Evolutionary conservation across 2,329 filamentous ascomycete genomes (phyloP), one percentile per base, ranked within the genome.

Genomic region (Raffaelea arxii): DNA sequence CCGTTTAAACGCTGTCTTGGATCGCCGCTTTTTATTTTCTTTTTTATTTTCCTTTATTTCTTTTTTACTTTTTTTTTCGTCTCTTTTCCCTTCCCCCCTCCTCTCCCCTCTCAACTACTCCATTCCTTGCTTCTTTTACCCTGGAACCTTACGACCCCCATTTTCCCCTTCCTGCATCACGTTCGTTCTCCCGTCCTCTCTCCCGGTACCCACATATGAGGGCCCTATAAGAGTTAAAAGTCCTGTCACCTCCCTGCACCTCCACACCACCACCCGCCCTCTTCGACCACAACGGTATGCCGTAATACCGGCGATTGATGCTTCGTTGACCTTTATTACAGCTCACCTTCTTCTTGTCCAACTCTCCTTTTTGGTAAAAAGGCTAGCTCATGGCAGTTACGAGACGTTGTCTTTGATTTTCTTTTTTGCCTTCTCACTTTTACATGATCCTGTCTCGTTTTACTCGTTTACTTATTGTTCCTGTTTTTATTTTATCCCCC

Each of bases 251-350:
- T 51, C 49, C 51, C 69, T 74, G 69, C 70, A 71, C 63, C 63
- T 64, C 61, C 61, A 68, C 68, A 63, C 60, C 64, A 59, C 61
- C 64, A 62, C 63, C 63, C 63, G 63, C 66, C 62, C 64, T 61
- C 61, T 60, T 65, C 63, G 64, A 65, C 57, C 66, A 69, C 63
- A 65, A 64, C 67, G 64, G 65, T 64, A 71, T 70, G 66, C 60
- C 59, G 71, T 75, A 66, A 65, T 58, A 73, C 71, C 63, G 59
- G 59, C 61, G 58, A 59, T 61, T 61, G 63, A 65, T 65, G 63
- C 62, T 65, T 62, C 64, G 63, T 64, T 66, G 59, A 66, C 59
- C 62, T 58, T 68, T 69, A 41, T 35, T 42, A 16, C 41, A 41
- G 24, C 25, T 25, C 38, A 19, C 25, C 36, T 43, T 38, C 46